A percentile compares a stretch with the other conserved stretches of the same genome.
Evolutionary conservation across 1,284 basidiomycete genomes (phyloP).

Genomic region (Ganoderma leucocontextum): DNA sequence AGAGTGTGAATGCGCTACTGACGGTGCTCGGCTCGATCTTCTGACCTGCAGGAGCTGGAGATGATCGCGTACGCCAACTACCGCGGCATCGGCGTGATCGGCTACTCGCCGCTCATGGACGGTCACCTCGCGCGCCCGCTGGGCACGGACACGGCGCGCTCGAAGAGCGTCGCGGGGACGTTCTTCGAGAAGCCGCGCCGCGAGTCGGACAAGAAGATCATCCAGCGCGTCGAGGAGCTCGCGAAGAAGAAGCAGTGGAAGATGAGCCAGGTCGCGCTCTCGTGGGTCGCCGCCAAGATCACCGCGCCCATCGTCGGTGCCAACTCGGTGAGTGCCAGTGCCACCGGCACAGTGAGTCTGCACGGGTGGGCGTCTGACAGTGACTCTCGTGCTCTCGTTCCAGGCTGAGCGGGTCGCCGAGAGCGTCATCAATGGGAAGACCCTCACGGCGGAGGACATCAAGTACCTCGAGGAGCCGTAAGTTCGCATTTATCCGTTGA

Average conservation of each 20-base stretch:
- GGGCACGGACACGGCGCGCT: conserved; percentile 41
- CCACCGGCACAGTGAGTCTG: no score
- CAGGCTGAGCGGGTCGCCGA: conserved; percentile 22
- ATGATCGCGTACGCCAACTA: conserved; percentile 57
- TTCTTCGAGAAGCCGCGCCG: conserved; percentile 38
- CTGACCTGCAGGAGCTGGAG: conserved; percentile 50
- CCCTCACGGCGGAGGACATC: conserved; percentile 31
- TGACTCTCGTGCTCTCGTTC: conserved; percentile 4
- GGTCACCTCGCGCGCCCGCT: conserved; percentile 52
- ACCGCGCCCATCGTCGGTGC: conserved; percentile 51
- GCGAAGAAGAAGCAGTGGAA: conserved; percentile 46
- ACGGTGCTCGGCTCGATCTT: no score
- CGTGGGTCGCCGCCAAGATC: conserved; percentile 48
- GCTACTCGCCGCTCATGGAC: conserved; percentile 49
- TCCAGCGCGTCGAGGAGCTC: conserved; percentile 51
- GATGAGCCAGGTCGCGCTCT: conserved; percentile 53
- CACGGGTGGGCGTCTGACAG: no score
- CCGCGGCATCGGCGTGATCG: conserved; percentile 55
- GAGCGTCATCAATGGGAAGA: conserved; percentile 27
- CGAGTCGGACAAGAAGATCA: conserved; percentile 46
- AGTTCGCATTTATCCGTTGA: not conserved
- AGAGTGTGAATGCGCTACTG: no score
- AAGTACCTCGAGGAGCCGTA: conserved; percentile 37
- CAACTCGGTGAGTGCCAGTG: no score
- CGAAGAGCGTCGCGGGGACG: conserved; percentile 37